Evolutionary conservation across 495 filamentous ascomycete genomes (phyloP).

Genomic region (Penicillium daleae): DNA sequence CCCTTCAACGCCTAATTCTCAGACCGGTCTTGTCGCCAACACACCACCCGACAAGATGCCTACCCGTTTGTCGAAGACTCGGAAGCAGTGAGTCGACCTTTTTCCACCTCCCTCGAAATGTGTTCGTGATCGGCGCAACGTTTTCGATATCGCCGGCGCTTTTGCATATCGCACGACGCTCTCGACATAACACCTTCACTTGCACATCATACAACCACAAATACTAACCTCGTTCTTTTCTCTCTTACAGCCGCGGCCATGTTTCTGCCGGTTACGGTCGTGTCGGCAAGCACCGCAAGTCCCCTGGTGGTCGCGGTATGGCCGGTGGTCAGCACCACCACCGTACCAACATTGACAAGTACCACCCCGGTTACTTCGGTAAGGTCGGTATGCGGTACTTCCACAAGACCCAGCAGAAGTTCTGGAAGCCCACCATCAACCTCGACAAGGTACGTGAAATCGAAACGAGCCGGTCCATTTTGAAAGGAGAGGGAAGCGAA

Average conservation of each 20-base stretch:
- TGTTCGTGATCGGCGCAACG: conserved; percentile 26
- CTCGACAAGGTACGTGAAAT: conserved; percentile 75
- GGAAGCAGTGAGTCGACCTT: conserved; percentile 71
- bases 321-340: conserved; percentile 96
- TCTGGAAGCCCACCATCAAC: conserved; percentile 93
- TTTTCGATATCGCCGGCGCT: conserved; percentile 27
- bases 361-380: conserved; percentile 96
- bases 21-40: conserved; percentile 51
- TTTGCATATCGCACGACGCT: conserved; percentile 8
- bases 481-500: conserved; percentile 5
- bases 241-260: conserved; percentile 75
- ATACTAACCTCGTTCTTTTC: conserved; percentile 27
- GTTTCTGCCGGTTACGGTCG: conserved; percentile 93
- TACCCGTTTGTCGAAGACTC: conserved; percentile 79
- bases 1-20: conserved; percentile 49
- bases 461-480: conserved; percentile 15
- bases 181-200: conserved; percentile 4
- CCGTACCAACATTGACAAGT: conserved; percentile 92
- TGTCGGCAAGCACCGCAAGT: conserved; percentile 92
- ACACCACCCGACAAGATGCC: conserved; percentile 67
- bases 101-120: conserved; percentile 26
- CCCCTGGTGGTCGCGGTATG: conserved; percentile 92
- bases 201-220: background rate
- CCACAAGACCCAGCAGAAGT: conserved; percentile 86
- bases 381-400: conserved; percentile 97